Percentiles rank a stretch among this genome's conserved stretches.
Evolutionary conservation across 345 rosid species (phyloP).

Genomic region (Gossypium rotundifolium): DNA sequence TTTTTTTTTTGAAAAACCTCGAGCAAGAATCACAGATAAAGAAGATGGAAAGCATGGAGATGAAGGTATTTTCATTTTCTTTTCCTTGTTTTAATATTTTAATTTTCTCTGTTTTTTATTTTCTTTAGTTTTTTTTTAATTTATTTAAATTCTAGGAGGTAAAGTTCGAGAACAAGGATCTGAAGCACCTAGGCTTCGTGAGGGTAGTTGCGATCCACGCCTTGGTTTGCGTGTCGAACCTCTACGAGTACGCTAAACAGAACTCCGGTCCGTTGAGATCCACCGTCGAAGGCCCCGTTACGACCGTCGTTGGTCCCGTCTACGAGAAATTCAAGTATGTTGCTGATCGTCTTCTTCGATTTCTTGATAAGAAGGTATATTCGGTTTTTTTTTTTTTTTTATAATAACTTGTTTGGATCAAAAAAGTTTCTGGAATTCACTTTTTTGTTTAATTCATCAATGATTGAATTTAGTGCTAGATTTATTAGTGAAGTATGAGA

Average conservation of each 20-base stretch:
- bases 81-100: background rate
- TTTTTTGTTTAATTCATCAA: background rate
- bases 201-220: conserved; percentile 51
- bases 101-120: background rate
- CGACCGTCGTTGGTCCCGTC: conserved; percentile 60
- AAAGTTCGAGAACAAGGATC: conserved; percentile 39
- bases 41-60: background rate
- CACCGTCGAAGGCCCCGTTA: conserved; percentile 66
- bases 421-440: background rate
- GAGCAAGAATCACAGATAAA: background rate
- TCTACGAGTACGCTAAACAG: conserved; percentile 67
- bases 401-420: background rate
- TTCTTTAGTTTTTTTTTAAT: background rate
- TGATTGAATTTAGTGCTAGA: background rate
- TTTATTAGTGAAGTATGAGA: background rate
- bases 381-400: background rate
- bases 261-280: conserved; percentile 80
- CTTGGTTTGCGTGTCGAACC: conserved; percentile 41
- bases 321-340: conserved; percentile 49
- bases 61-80: background rate
- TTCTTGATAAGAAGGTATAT: conserved; percentile 68
- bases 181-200: conserved; percentile 66
- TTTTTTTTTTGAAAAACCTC: background rate
- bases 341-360: conserved; percentile 63
- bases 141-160: conserved; percentile 20